phyloP scores from a whole-genome alignment of 352 stramenopile genomes.

The Pythium phragmiticola region DNA sequence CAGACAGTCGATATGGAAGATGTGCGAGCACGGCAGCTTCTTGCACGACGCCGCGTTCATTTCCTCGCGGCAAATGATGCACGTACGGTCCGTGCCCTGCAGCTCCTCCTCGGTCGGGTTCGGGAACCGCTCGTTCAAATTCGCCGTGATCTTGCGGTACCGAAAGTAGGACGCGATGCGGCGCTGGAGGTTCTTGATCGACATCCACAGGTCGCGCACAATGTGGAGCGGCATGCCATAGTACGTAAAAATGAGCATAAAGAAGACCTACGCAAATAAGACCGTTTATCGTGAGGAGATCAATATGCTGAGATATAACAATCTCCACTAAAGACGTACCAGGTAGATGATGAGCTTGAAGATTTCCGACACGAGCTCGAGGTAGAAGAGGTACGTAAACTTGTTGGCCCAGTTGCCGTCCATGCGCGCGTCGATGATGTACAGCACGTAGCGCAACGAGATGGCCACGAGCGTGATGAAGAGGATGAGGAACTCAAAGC shows the following conservation, averaged over 20 bases:
- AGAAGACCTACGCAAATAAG: constrained; percentile 84
- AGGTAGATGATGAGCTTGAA: constrained; percentile 97
- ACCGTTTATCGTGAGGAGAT: constrained; percentile 4
- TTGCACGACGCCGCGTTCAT: constrained; percentile 92
- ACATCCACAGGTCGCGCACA: constrained; percentile 96
- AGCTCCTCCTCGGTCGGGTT: constrained; percentile 94
- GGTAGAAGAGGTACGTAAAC: constrained; percentile 92
- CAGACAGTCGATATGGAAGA: constrained; percentile 97
- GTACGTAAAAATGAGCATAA: constrained; percentile 97
- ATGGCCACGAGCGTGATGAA: constrained; percentile 90
- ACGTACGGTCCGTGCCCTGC: constrained; percentile 89
- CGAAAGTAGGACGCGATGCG: constrained; percentile 86
- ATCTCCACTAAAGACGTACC: constrained; percentile 31
- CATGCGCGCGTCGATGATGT: constrained; percentile 91
- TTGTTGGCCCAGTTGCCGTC: constrained; percentile 89
- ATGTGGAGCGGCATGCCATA: constrained; percentile 98
- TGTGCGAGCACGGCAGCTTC: constrained; percentile 96
- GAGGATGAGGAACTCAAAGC: constrained; percentile 97
- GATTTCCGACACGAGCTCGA: constrained; percentile 95
- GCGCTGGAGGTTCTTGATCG: constrained; percentile 81
- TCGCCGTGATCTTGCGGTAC: constrained; percentile 94
- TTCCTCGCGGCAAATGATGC: constrained; percentile 96
- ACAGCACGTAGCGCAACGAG: constrained; percentile 90
- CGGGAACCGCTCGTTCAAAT: constrained; percentile 96
- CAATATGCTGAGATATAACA: not conserved